Percentiles rank a stretch among this genome's conserved stretches.
Conservation (phyloP, 805 yeast genomes). For the Teunomyces cretensis region DNA sequence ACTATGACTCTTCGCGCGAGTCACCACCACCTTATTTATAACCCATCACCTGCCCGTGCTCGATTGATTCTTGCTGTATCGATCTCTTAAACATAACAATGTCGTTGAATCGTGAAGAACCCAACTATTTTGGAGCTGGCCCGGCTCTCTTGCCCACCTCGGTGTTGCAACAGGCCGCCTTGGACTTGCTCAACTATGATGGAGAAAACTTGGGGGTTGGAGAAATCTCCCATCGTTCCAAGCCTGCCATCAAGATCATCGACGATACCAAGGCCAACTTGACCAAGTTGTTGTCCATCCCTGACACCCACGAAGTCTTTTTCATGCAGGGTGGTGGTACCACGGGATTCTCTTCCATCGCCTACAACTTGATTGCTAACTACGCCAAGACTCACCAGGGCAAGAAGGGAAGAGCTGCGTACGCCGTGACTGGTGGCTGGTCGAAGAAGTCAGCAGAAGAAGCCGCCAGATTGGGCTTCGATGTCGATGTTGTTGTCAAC, state of each 20-base stretch:
- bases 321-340: slow-evolving; percentile 99
- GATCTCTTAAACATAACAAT: not conserved
- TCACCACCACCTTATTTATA: not conserved
- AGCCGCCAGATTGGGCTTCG: slow-evolving; percentile 79
- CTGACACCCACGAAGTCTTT: slow-evolving; percentile 91
- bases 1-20: slow-evolving; percentile 3
- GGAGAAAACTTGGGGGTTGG: slow-evolving; percentile 82
- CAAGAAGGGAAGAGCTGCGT: slow-evolving; percentile 76
- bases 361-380: slow-evolving; percentile 77
- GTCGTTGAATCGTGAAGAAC: slow-evolving; percentile 62
- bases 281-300: slow-evolving; percentile 64
- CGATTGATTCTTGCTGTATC: no score
- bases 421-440: slow-evolving; percentile 93
- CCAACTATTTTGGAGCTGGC: slow-evolving; percentile 95
- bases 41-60: not conserved
- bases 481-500: slow-evolving; percentile 66
- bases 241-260: slow-evolving; percentile 74
- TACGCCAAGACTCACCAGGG: slow-evolving; percentile 66
- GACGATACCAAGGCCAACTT: slow-evolving; percentile 73
- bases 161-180: slow-evolving; percentile 86
- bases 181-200: slow-evolving; percentile 72
- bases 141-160: slow-evolving; percentile 88
- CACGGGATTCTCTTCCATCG: slow-evolving; percentile 87
- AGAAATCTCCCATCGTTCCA: slow-evolving; percentile 94
- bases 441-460: slow-evolving; percentile 85